Evolutionary conservation across 495 filamentous ascomycete species (phyloP), one percentile per base, ranked within the genome.

Genomic region (Xylaria telfairii): DNA sequence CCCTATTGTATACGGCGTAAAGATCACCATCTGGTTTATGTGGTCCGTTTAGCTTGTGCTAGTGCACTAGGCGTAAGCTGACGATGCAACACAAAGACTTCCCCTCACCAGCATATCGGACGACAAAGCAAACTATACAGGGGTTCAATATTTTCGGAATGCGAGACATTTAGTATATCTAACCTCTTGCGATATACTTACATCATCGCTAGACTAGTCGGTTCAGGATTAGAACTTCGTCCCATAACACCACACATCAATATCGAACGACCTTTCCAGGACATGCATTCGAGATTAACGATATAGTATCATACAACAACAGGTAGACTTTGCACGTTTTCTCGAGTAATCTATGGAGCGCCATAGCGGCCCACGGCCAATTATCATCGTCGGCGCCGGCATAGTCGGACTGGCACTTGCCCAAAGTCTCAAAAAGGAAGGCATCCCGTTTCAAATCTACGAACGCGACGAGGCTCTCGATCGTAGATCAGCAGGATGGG

Each of bases 401-500:
- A 54, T 54, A 54, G 51, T 54, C 12, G 51, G 51, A 28, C 17
- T 54, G 30, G 13, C 51, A 54, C 51, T 54, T 54, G 51, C 51
- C 24, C 51, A 54, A 17, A 12, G 24, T 13, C 51, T 54, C 3
- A 54, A 17, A 54, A 17, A 30, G 13, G 51, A 54, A 7, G 51
- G 26, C 51, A 54, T 54, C 24, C 51, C 51, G 5, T 54, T 54
- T 15, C 51, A 54, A 54, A 54, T 54, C 26, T 90, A 85, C 74
- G 89, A 91, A 64, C 83, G 86, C 4, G 88, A 90, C 72, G 68
- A 77, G 3, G 72, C 77, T 12, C 72, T 82, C 28, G 74, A 78
- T 15, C 76, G 82, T 15, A 82, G 88, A 5, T 79, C 74, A 7
- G 81, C 81, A 37, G 88, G 89, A 47, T 90, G 88, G 88, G 88